phyloP scores from a whole-genome alignment of 2,329 filamentous ascomycete genomes.

The Davidsoniella australis region DNA sequence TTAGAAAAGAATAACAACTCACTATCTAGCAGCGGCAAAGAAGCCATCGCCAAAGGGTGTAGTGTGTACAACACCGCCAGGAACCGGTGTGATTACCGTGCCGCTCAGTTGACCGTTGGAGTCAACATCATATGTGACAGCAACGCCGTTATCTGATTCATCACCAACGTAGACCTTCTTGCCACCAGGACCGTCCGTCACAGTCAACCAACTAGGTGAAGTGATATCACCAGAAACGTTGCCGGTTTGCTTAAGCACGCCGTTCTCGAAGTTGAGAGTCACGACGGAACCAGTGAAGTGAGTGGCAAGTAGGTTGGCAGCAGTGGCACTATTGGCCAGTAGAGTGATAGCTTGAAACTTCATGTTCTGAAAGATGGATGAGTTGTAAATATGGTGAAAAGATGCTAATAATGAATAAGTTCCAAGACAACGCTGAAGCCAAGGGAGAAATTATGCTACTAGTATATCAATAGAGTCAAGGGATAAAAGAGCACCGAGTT shows the following conservation, averaged over 20 bases:
- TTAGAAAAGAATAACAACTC: conserved; percentile 12
- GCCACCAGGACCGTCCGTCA: conserved; percentile 5
- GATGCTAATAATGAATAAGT: not conserved
- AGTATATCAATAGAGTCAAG: too few species aligned
- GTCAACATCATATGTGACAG: conserved; percentile 17
- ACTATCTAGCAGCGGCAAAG: conserved; percentile 29
- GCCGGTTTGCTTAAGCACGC: conserved; percentile 10
- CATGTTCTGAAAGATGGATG: conserved; percentile 2
- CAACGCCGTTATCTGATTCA: conserved; percentile 19
- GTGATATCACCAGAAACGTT: conserved; percentile 13
- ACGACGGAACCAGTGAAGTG: conserved; percentile 15
- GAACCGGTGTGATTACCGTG: conserved; percentile 16
- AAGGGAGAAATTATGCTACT: not conserved
- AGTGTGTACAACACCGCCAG: conserved; percentile 25
- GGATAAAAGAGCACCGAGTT: too few species aligned
- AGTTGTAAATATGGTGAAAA: not conserved
- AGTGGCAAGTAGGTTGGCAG: conserved; percentile 14
- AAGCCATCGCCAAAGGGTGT: conserved; percentile 25
- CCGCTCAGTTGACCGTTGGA: conserved; percentile 19
- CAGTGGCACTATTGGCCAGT: conserved; percentile 10
- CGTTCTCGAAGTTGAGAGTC: conserved; percentile 10
- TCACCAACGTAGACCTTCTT: conserved; percentile 14
- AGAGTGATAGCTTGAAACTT: conserved; percentile 6
- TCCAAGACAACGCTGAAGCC: not conserved
- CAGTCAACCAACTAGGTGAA: conserved; percentile 14